Evolutionary conservation across 2,329 filamentous ascomycete species (phyloP).

Genomic region (Talaromyces sp.): DNA sequence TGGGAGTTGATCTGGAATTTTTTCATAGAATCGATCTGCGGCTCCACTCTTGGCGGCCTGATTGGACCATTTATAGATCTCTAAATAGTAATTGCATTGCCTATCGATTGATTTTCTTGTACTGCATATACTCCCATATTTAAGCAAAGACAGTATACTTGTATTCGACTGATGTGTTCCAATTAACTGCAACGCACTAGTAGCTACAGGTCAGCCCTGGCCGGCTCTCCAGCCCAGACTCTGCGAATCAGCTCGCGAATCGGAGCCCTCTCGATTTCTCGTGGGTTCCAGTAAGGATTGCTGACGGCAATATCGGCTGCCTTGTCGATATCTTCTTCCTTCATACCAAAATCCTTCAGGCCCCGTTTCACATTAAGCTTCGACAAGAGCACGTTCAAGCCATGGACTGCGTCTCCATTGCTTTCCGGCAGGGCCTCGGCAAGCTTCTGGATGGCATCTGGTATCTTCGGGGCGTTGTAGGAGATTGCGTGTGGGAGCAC

Average conservation of each 20-base stretch:
- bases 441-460: constrained; percentile 48
- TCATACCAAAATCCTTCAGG: constrained; percentile 53
- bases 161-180: background rate
- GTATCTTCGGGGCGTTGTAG: constrained; percentile 55
- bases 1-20: constrained; percentile 3
- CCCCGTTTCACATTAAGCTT: constrained; percentile 50
- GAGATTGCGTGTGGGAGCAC: constrained; percentile 59
- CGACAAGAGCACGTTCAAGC: constrained; percentile 52
- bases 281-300: constrained; percentile 58
- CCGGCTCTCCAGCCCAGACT: constrained; percentile 57
- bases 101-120: background rate
- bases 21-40: background rate
- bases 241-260: constrained; percentile 54
- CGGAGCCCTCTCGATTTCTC: constrained; percentile 46
- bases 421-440: constrained; percentile 52
- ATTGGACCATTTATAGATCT: background rate
- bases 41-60: background rate
- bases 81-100: background rate
- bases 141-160: background rate
- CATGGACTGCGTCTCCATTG: constrained; percentile 53
- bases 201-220: constrained; percentile 46
- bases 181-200: background rate
- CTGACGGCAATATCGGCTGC: constrained; percentile 54
- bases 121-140: background rate
- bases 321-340: constrained; percentile 56